Evolutionary conservation across 108 stramenopile genomes (phyloP), one percentile per base, ranked within the genome.

Genomic region (Conticribra weissflogii): DNA sequence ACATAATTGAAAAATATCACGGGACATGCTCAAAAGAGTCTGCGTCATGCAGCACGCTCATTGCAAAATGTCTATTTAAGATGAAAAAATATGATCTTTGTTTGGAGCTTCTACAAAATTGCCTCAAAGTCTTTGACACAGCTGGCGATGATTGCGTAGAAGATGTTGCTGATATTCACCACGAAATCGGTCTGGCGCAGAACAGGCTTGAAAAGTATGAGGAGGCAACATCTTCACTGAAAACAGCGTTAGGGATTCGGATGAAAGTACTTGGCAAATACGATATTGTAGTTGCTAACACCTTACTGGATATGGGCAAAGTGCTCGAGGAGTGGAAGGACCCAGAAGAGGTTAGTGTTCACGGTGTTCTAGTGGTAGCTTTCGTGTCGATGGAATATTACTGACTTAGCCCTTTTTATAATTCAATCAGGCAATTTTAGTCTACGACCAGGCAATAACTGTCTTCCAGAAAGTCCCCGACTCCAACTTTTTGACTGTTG

Each of bases 161-260:
- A 28, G 54, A 78, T 19, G 60, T 69, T 50, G 76, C 77, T 28
- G 58, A 46, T 25, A 59, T 79, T 28, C 55, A 78, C 51, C 52
- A 74, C 15, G 31, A 54, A 19, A 49, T 78, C 29, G 81, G 81
- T 19, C 23, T 63, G n/a, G 63, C 55, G 12, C 81, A 78, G 22
- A 74, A 68, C 53, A 74, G 68, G 31, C 66, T 74, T 33, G 66
- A 46, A 21, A 51, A 82, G 1, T 61, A 63, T 53, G 76, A 78
- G 14, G 77, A 74, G 46, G 59, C 77, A 7, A 29, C 78, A 28
- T 23, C 23, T 33, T 74, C 65, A 12, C 67, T 82, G 1, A 78
- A 74, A 24, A 74, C 48, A 49, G 72, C 72, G 3, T 32, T 82
- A 2, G 70, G 74, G 1, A 82, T 74, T 1, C 48, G 81, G 59